Conservation (phyloP, 2,329 filamentous ascomycete genomes). For the Mariannaea sp. region DNA sequence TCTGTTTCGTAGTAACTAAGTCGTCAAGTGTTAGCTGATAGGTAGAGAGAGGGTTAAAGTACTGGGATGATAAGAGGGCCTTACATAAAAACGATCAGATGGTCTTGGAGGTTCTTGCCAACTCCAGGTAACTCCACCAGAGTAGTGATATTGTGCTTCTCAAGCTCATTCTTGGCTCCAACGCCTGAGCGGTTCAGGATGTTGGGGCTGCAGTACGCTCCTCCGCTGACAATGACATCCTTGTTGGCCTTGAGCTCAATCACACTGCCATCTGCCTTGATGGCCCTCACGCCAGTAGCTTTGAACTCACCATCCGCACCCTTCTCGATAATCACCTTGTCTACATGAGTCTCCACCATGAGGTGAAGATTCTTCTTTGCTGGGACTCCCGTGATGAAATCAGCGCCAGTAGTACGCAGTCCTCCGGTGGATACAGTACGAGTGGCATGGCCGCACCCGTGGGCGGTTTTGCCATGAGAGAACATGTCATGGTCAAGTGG, state of each 20-base stretch:
- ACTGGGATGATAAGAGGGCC: not conserved
- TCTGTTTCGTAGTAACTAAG: constrained; percentile 66
- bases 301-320: constrained; percentile 41
- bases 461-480: constrained; percentile 52
- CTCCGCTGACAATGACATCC: constrained; percentile 49
- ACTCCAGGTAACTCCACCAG: constrained; percentile 53
- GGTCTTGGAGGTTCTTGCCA: constrained; percentile 57
- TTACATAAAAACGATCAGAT: constrained; percentile 31
- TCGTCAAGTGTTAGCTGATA: no score
- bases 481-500: constrained; percentile 65
- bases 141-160: constrained; percentile 48
- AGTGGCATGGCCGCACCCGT: constrained; percentile 60
- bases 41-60: not conserved
- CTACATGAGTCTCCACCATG: constrained; percentile 54
- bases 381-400: constrained; percentile 52
- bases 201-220: constrained; percentile 56
- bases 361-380: constrained; percentile 52
- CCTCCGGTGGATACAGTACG: constrained; percentile 60
- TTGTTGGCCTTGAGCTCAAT: constrained; percentile 47
- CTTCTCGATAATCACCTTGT: constrained; percentile 55
- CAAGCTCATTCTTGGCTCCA: constrained; percentile 50
- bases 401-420: constrained; percentile 56
- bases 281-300: constrained; percentile 50
- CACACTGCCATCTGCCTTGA: constrained; percentile 49
- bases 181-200: constrained; percentile 59